These are phyloP conservation scores for Coemansia furcata DNA, from an alignment of 192 early-diverging fungal genomes.

Conservation along the genomic window DNA sequence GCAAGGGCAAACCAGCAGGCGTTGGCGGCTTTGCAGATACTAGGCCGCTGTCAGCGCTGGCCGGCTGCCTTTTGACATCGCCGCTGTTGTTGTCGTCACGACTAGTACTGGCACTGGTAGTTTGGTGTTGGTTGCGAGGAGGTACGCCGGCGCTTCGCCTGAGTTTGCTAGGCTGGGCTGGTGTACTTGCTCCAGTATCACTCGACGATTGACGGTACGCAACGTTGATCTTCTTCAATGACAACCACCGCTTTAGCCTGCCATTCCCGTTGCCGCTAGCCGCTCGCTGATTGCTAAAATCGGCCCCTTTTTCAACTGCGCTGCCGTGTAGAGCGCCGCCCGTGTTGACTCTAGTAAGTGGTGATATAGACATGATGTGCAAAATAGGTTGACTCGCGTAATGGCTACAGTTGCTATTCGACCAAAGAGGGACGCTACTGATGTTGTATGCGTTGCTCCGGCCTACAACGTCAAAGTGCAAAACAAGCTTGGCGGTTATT, in stretches of 20 bases:
- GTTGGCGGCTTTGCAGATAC: neutral
- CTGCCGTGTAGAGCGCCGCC: neutral
- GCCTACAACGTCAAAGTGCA: neutral
- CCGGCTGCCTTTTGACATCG: neutral
- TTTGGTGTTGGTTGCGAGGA: neutral
- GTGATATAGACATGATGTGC: neutral
- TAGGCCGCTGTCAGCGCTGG: neutral
- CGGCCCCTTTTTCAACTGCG: neutral
- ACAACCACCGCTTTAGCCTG: slow-evolving; percentile 43
- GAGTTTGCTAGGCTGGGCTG: slow-evolving; percentile 1
- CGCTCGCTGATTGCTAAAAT: neutral
- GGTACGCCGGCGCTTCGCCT: neutral
- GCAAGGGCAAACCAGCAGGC: neutral
- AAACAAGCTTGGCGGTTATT: neutral
- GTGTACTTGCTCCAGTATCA: neutral
- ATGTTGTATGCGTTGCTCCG: neutral
- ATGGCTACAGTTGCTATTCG: neutral
- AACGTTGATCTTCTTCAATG: slow-evolving; percentile 20
- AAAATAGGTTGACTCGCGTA: neutral
- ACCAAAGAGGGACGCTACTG: neutral
- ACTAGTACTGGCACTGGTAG: neutral
- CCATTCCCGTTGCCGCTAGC: neutral
- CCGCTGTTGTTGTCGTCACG: neutral
- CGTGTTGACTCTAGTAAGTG: neutral
- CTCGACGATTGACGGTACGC: neutral